These are phyloP conservation scores for Solanum gandarillasii DNA, from an alignment of 257 asterid species.

Conservation along the genomic window DNA sequence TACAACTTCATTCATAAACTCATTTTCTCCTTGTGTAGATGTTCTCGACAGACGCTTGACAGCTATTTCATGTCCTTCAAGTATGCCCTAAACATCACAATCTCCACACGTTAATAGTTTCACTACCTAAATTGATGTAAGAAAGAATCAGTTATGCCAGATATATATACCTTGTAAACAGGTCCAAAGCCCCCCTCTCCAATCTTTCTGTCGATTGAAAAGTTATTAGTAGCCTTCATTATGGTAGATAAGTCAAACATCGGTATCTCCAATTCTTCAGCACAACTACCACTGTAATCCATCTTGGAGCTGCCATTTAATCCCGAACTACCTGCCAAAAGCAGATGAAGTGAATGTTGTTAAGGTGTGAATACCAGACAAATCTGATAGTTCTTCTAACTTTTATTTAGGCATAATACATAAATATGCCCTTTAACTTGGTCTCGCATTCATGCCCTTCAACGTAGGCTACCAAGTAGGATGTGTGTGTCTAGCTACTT, in stretches of 20 bases:
- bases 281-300: neutral
- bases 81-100: slow-evolving; percentile 21
- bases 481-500: too few species aligned
- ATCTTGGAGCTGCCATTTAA: neutral
- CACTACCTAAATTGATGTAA: neutral
- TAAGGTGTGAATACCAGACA: too few species aligned
- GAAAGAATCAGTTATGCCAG: neutral
- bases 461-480: too few species aligned
- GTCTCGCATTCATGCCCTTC: too few species aligned
- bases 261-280: slow-evolving; percentile 25
- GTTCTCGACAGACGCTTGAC: slow-evolving; percentile 36
- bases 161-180: slow-evolving; percentile 42
- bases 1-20: slow-evolving; percentile 42
- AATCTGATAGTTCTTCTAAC: neutral
- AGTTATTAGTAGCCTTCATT: slow-evolving; percentile 25
- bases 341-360: neutral
- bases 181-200: slow-evolving; percentile 63
- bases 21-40: slow-evolving; percentile 40
- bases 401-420: too few species aligned
- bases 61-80: slow-evolving; percentile 37
- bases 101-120: neutral
- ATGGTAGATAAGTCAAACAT: slow-evolving; percentile 17
- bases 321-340: neutral
- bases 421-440: too few species aligned
- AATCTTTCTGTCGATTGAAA: slow-evolving; percentile 25